Base-by-base conservation (phyloP, 768 basidiomycete genomes). In the Lactarius indigo region DNA sequence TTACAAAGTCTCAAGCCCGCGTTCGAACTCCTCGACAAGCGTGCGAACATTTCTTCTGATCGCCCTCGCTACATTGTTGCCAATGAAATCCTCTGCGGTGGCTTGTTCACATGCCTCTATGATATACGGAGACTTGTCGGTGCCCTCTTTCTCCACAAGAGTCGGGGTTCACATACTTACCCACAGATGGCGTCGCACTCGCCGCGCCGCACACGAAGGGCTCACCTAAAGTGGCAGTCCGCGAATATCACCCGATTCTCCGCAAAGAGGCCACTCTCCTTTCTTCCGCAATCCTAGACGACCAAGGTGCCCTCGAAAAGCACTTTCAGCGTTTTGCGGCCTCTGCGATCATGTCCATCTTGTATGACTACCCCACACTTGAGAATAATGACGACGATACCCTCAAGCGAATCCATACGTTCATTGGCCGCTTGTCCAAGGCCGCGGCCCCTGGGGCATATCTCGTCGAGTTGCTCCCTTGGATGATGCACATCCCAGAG, bases 11-110 rank as follows among this genome's bases (percentile, higher is more conserved):
- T 72, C 54, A 72, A 72, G 57, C 70, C 73, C 20, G 77, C 75
- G 1, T 61, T 55, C 8, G 82, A 83, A 12, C 72, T 83, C 12
- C 71, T 82, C 18, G 78, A 80, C 23, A 76, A 76, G 44, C 75
- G 77, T 18, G 69, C 69, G 30, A 57, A 42, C 15, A 71, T 74
- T 41, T 76, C 75, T 64, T 75, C 73, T 5, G 68, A 68, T 35
- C 66, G 76, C 5, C 75, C 76, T 4, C 64, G 63, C 35, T 56
- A 68, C 57, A 76, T 78, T 37, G 73, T 79, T 23, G 72, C 68
- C 1, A 55, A 68, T 23, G 76, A 79, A 18, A 66, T 77, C 37
- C 66, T 79, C 42, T 73, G 74, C 8, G 74, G 77, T 17, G 75
- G 77, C 6, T 61, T 75, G 20, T 57, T 73, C 7, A 55, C 77